Conservation (phyloP, 352 stramenopile species). For the Peronosclerospora sorghi region DNA sequence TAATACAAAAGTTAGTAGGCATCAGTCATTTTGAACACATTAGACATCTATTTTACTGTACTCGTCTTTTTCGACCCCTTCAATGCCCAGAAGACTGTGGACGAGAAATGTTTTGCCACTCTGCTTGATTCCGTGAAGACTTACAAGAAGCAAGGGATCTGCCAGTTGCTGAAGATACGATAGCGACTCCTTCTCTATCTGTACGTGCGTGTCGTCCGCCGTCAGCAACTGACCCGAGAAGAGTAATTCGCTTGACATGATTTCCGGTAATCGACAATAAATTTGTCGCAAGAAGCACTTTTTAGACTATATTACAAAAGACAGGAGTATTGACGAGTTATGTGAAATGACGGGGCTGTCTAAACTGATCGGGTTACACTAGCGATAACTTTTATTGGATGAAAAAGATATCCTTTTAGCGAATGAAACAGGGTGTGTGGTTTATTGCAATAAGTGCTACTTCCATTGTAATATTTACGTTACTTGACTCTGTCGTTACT, state of each 20-base stretch:
- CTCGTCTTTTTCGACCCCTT: constrained; percentile 9
- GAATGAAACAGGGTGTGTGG: no score
- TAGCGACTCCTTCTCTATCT: constrained; percentile 63
- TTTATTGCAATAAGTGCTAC: no score
- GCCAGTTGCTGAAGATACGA: constrained; percentile 61
- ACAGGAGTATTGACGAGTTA: no score
- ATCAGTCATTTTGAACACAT: not conserved
- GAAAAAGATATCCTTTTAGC: no score
- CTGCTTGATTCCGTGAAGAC: constrained; percentile 44
- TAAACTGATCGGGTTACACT: no score
- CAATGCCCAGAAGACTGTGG: constrained; percentile 24
- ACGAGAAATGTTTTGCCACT: constrained; percentile 45
- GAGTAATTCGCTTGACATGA: constrained; percentile 23
- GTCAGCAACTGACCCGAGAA: constrained; percentile 56
- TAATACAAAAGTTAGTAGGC: not conserved
- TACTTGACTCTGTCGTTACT: no score
- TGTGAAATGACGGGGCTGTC: no score
- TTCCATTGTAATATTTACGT: no score
- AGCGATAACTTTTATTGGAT: no score
- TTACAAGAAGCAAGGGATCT: constrained; percentile 57
- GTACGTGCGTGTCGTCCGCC: constrained; percentile 28
- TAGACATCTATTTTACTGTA: constrained; percentile 5
- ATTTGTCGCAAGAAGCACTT: no score
- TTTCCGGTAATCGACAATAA: no score
- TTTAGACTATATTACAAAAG: no score